phyloP scores from a whole-genome alignment of 768 basidiomycete genomes.

The Gyrodon lividus region DNA sequence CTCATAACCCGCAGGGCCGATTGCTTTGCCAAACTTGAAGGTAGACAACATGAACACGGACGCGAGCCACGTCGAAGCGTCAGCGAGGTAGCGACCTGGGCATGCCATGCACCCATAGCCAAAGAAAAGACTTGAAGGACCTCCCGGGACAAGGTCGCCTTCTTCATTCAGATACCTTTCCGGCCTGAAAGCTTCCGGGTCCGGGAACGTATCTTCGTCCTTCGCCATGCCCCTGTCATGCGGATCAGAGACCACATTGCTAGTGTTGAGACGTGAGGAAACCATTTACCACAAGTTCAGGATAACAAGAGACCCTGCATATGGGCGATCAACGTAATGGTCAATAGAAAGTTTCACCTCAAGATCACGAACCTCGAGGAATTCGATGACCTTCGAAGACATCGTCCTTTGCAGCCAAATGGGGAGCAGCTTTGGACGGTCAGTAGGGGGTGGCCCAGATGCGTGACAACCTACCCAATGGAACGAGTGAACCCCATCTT shows the following conservation, averaged over 20 bases:
- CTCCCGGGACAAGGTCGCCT: constrained; percentile 19
- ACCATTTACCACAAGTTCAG: constrained; percentile 19
- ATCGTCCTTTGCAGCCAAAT: constrained; percentile 36
- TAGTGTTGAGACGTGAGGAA: background rate
- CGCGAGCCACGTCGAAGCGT: constrained; percentile 19
- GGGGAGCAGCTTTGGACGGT: constrained; percentile 25
- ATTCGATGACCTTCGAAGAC: constrained; percentile 46
- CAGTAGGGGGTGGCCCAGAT: too few species aligned
- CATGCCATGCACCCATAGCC: constrained; percentile 33
- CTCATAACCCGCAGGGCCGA: constrained; percentile 20
- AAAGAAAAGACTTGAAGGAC: constrained; percentile 26
- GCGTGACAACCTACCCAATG: constrained; percentile 15
- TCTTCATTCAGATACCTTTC: constrained; percentile 30
- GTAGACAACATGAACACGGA: constrained; percentile 16
- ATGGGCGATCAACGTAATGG: background rate
- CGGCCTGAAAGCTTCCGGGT: constrained; percentile 34
- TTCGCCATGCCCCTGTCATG: constrained; percentile 20
- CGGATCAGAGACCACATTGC: background rate
- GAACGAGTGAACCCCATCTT: constrained; percentile 23
- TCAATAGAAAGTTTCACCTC: background rate
- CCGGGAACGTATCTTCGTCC: constrained; percentile 23
- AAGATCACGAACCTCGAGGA: constrained; percentile 41
- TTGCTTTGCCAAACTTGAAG: constrained; percentile 22
- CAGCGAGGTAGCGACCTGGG: constrained; percentile 22
- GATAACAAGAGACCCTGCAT: constrained; percentile 21